Conservation (phyloP, 1,139 yeast genomes). For the Candida frijolesensis region DNA sequence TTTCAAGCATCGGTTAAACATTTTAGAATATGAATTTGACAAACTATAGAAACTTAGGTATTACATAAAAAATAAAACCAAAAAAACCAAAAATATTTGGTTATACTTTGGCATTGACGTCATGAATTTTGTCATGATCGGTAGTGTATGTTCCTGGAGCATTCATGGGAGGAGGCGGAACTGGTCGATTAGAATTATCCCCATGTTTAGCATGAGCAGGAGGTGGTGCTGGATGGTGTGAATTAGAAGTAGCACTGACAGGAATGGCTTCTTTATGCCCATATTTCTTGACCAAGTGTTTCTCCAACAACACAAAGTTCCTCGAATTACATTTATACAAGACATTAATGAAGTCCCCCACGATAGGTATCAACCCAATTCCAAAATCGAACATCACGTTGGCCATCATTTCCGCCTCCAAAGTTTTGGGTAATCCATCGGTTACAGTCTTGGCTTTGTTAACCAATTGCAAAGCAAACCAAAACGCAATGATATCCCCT, state of each 20-base stretch:
- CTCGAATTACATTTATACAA: slow-evolving; percentile 76
- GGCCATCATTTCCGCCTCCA: slow-evolving; percentile 55
- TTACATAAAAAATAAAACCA: not conserved
- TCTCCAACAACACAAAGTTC: slow-evolving; percentile 66
- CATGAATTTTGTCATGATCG: not conserved
- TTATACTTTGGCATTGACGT: slow-evolving; percentile 1
- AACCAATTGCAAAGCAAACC: slow-evolving; percentile 53
- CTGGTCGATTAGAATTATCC: not conserved
- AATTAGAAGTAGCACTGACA: not conserved
- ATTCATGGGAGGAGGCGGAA: not conserved
- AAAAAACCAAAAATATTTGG: not conserved
- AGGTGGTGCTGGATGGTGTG: not conserved
- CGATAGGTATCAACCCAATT: slow-evolving; percentile 70
- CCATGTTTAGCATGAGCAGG: not conserved
- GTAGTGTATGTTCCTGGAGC: not conserved
- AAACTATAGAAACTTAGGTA: slow-evolving; percentile 3
- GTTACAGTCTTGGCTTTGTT: slow-evolving; percentile 55
- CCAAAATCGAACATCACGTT: slow-evolving; percentile 68
- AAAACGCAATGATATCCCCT: slow-evolving; percentile 56
- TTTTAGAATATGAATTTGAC: slow-evolving; percentile 28
- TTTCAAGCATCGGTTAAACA: slow-evolving; percentile 32
- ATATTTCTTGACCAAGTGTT: slow-evolving; percentile 51
- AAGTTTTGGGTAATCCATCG: slow-evolving; percentile 60
- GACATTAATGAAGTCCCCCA: slow-evolving; percentile 71
- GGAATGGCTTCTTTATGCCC: slow-evolving; percentile 5